Evolutionary conservation across 352 stramenopile species (phyloP).

Genomic region (Phytophthora cactorum): DNA sequence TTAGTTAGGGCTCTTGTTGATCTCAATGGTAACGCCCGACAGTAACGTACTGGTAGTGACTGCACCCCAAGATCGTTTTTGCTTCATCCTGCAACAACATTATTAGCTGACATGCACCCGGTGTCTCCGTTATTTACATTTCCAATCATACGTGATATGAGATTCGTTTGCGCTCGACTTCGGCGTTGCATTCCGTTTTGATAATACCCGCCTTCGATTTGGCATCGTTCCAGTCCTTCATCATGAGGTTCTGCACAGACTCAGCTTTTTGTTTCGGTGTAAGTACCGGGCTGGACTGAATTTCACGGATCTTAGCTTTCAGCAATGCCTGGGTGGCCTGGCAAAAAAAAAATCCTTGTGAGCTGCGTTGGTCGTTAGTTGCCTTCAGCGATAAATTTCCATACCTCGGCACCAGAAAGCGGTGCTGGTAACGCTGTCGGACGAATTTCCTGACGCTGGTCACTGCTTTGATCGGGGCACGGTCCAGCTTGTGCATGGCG

Average conservation of each 20-base stretch:
- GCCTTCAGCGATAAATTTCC: background rate
- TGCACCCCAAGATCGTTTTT: slow-evolving; percentile 74
- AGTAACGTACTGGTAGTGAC: slow-evolving; percentile 84
- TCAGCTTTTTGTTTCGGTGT: slow-evolving; percentile 86
- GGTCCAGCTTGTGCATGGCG: slow-evolving; percentile 32
- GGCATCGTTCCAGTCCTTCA: slow-evolving; percentile 84
- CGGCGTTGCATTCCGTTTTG: slow-evolving; percentile 50
- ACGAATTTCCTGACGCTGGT: slow-evolving; percentile 46
- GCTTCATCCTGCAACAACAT: slow-evolving; percentile 54
- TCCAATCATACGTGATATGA: slow-evolving; percentile 67
- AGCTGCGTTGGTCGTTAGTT: background rate
- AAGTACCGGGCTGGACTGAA: slow-evolving; percentile 78
- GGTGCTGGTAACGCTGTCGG: slow-evolving; percentile 54
- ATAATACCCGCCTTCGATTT: slow-evolving; percentile 55
- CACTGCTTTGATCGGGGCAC: slow-evolving; percentile 40
- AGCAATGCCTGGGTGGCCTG: slow-evolving; percentile 63
- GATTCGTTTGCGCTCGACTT: slow-evolving; percentile 49
- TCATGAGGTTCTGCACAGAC: slow-evolving; percentile 87
- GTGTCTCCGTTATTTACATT: background rate
- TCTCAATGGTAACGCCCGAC: background rate
- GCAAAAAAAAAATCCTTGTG: slow-evolving; percentile 3
- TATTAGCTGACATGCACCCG: background rate
- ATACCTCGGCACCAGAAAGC: slow-evolving; percentile 62
- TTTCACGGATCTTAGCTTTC: slow-evolving; percentile 80
- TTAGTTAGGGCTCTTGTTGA: background rate